Base-by-base conservation (phyloP, 768 basidiomycete genomes). In the Jaapia argillacea region DNA sequence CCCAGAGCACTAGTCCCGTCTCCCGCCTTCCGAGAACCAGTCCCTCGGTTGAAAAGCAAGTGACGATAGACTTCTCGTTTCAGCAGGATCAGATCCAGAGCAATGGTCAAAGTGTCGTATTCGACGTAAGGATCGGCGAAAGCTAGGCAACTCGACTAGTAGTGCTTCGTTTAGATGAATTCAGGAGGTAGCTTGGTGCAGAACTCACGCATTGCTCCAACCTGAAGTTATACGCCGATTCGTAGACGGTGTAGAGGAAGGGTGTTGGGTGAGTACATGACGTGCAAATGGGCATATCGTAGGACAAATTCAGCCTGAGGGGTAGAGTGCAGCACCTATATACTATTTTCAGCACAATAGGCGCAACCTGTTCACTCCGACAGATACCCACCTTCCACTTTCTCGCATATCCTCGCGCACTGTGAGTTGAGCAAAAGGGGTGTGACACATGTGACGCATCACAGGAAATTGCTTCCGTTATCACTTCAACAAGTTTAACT, bases 121-220 rank as follows among this genome's bases (percentile, higher is more conserved):
- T 92, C 88, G 47, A 90, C 85, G 51, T 90, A 91, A 45, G 85
- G 85, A 60, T 92, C 89, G 0, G 80, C 86, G 53, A 90, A 88
- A 22, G 65, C 61, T 27, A 68, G 70, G 54, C 85, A 86, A 43
- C 64, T 64, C 21, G 65, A 61, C 84, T 85, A 49, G n/a, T 28
- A 23, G 25, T 18, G 31, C n/a, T n/a, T 14, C 22, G 28, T 20
- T 36, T 31, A 41, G 37, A 36, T 18, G n/a, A 36, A 44, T 33
- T 18, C 25, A 26, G 21, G 16, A 37, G 22, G 37, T 35, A 50
- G 13, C 28, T 5, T 31, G n/a, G n/a, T n/a, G n/a, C n/a, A n/a
- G n/a, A n/a, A 75, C 83, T 53, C 39, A 89, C 87, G 58, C 88
- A 91, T 64, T 87, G 81, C 58, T 90, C 85, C 20, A 91, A 71